Conservation (phyloP, 1,284 basidiomycete genomes). For the Tylopilus sp. region DNA sequence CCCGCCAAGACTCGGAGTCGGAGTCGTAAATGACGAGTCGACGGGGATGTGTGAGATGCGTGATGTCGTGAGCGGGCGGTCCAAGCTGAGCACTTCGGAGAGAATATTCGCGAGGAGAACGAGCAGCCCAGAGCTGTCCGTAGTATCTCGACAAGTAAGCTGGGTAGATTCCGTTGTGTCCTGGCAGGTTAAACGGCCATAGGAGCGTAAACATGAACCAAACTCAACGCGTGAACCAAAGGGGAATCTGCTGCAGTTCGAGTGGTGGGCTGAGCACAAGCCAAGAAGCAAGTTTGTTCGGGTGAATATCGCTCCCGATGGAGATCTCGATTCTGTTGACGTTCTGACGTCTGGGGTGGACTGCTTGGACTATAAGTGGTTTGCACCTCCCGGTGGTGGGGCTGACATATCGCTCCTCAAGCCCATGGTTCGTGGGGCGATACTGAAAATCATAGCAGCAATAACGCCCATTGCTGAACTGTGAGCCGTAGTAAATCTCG, state of each 20-base stretch:
- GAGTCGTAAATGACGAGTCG: slow-evolving; percentile 19
- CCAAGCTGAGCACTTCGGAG: slow-evolving; percentile 14
- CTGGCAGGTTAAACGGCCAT: slow-evolving; percentile 15
- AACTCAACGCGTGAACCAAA: slow-evolving; percentile 20
- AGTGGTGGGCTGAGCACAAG: slow-evolving; percentile 4
- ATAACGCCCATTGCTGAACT: background rate
- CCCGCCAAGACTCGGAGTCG: slow-evolving; percentile 4
- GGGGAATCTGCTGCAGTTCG: background rate
- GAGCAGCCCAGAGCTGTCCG: slow-evolving; percentile 28
- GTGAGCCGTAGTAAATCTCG: background rate
- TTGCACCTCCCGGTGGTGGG: slow-evolving; percentile 22
- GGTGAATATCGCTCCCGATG: slow-evolving; percentile 1
- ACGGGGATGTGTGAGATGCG: slow-evolving; percentile 20
- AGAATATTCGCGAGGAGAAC: slow-evolving; percentile 25
- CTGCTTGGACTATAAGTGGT: slow-evolving; percentile 23
- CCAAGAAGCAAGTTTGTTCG: slow-evolving; percentile 21
- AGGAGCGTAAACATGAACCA: slow-evolving; percentile 19
- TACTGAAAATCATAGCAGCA: slow-evolving; percentile 23
- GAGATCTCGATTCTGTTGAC: background rate
- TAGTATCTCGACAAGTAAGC: slow-evolving; percentile 19
- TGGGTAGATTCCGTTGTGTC: slow-evolving; percentile 10
- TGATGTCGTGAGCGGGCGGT: slow-evolving; percentile 10
- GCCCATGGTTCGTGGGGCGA: slow-evolving; percentile 15
- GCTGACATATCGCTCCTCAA: slow-evolving; percentile 22
- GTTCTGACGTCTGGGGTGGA: background rate